These are phyloP conservation scores for Neurospora cerealis DNA, from an alignment of 495 filamentous ascomycete species.

Conservation along the genomic window DNA sequence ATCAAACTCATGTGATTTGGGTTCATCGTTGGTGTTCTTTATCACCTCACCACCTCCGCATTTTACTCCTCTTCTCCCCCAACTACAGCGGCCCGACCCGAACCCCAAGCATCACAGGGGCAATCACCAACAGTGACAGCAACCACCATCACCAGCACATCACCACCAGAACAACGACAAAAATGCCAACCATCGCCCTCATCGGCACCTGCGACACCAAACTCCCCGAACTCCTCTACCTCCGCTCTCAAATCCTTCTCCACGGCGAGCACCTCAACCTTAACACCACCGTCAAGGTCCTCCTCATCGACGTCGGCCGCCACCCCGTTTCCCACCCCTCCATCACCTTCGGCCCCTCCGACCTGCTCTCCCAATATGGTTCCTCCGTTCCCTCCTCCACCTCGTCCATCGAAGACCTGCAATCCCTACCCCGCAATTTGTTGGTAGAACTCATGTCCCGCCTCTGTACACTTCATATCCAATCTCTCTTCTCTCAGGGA, in stretches of 20 bases:
- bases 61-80: not conserved
- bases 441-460: conserved; percentile 42
- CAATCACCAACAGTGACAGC: not conserved
- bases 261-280: no score
- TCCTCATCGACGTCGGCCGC: conserved; percentile 50
- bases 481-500: conserved; percentile 17
- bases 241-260: conserved; percentile 36
- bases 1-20: not conserved
- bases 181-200: conserved; percentile 41
- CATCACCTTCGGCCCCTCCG: conserved; percentile 37
- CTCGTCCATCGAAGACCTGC: no score
- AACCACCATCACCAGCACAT: not conserved
- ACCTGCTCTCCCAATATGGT: no score
- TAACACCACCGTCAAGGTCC: conserved; percentile 26
- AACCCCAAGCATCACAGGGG: not conserved
- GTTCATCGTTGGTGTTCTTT: not conserved
- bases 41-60: not conserved
- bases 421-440: not conserved
- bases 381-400: no score
- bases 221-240: conserved; percentile 48
- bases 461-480: conserved; percentile 26
- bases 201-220: conserved; percentile 65
- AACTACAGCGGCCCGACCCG: not conserved
- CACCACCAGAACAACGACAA: not conserved
- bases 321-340: conserved; percentile 26